Percentiles rank a stretch among this genome's conserved stretches.
Conservation (phyloP, 1,139 yeast genomes). For the Debaryomycetaceae sp. region DNA sequence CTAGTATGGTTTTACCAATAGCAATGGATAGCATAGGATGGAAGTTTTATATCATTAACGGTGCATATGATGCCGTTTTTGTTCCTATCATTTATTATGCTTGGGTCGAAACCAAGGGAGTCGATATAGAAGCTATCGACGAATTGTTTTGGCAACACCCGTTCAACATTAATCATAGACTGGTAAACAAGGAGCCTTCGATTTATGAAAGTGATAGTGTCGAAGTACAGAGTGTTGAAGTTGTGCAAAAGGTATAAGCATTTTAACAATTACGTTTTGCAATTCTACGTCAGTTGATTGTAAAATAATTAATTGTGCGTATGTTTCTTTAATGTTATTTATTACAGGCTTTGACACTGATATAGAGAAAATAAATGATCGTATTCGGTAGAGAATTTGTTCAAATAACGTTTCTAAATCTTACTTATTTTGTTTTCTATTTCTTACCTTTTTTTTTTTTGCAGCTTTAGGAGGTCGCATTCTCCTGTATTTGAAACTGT, state of each 20-base stretch:
- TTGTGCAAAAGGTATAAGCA: not conserved
- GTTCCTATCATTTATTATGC: slow-evolving; percentile 9
- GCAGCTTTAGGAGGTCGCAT: too few relatives aligned
- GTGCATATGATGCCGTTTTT: slow-evolving; percentile 8
- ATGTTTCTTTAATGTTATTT: too few relatives aligned
- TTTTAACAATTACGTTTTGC: too few relatives aligned
- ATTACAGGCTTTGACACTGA: too few relatives aligned
- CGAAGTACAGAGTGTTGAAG: not conserved
- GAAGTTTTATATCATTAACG: slow-evolving; percentile 5
- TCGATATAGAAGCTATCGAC: slow-evolving; percentile 6
- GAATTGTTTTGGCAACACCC: slow-evolving; percentile 2
- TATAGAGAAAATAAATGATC: too few relatives aligned
- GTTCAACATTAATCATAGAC: not conserved
- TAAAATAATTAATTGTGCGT: too few relatives aligned
- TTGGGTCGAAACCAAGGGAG: slow-evolving; percentile 14
- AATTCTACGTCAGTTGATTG: too few relatives aligned
- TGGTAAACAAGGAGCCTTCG: not conserved
- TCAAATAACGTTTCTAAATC: too few relatives aligned
- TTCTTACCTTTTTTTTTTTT: too few relatives aligned
- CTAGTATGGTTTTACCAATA: slow-evolving; percentile 2
- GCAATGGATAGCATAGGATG: slow-evolving; percentile 1
- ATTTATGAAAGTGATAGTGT: not conserved
- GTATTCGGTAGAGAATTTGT: too few relatives aligned
- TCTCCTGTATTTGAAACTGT: too few relatives aligned
- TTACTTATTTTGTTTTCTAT: too few relatives aligned